Evolutionary conservation across 768 basidiomycete species (phyloP), one percentile per base, ranked within the genome.

Genomic region (Punctularia strigosozonata): DNA sequence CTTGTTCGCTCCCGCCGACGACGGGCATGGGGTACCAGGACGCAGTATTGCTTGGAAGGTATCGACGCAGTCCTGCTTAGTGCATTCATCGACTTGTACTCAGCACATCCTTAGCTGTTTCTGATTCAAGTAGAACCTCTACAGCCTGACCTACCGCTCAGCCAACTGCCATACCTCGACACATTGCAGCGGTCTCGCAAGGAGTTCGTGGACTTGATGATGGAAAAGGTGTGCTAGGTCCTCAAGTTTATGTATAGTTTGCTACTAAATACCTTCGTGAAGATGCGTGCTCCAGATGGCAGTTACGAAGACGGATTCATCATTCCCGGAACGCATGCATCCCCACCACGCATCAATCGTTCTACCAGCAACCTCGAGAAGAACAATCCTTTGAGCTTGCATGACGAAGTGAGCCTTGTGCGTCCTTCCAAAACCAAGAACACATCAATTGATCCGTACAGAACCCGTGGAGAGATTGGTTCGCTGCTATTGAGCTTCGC

Each of bases 381-480:
- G 45, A 85, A 86, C 55, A 89, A 89, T 56, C 88, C 86, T 7
- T 61, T 90, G 28, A 87, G 83, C 55, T 60, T 87, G 43, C 77
- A 89, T 48, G 69, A 78, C 40, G 76, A 86, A 67, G 81, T 82
- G 5, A 15, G 12, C n/a, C 37, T 26, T 7, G 39, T 25, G 39
- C 37, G 4, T 34, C 42, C 8, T 23, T n/a, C n/a, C n/a, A 34
- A 25, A 17, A 36, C 43, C 35, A 22, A 41, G 25, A 38, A 36
- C 37, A 33, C 21, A 32, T 37, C 8, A 28, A 26, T 19, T 40
- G 41, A 8, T 34, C 33, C 6, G 36, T 45, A 3, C 31, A 92
- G 79, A 95, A 92, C 59, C 92, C 92, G 7, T 99, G 95, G 95
- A 83, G 77, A 48, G 74, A 77, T 34, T 98, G 90, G 88, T 99